Base-by-base conservation (phyloP, 495 filamentous ascomycete species). In the Penicillium antarcticum region DNA sequence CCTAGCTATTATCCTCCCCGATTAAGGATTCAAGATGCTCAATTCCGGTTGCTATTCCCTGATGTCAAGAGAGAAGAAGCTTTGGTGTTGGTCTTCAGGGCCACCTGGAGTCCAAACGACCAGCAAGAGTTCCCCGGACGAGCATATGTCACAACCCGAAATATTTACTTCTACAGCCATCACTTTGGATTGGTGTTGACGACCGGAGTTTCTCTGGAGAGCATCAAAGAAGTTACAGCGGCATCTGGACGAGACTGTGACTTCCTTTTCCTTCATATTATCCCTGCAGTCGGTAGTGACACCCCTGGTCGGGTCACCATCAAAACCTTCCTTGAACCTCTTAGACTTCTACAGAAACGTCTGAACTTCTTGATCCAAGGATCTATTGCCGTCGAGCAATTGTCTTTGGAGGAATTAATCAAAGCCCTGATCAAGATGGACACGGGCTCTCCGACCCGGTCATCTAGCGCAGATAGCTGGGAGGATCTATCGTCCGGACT, bases 111-210 rank as follows among this genome's bases (percentile, higher is more conserved):
- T 53, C 84, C 86, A 3, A 88, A 87, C 60, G 85, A 88, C 5
- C 80, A 83, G 50, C 88, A 91, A 69, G 87, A 90, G 45, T 87
- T 91, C 47, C 87, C 92, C 37, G 95, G 94, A 0, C 78, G 94
- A 46, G 86, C 91, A 17, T 98, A 92, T 65, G 85, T 96, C 39
- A 97, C 95, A 1, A 78, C 83, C 4, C 82, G 82, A 43, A 85
- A 91, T 31, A 81, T 97, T 53, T 97, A 95, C 61, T 98, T 98
- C 65, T 98, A 96, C 71, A 95, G 91, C 45, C 84, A 97, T 63
- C 87, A 96, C 56, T 80, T 95, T 59, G 94, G 94, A n/a, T 76
- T 98, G 23, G 89, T 96, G 0, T 74, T 97, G 40, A 91, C 89
- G 1, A 88, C 89, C 31, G 80, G 79, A 16, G 79, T 89, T 31